phyloP scores from a whole-genome alignment of 2,329 filamentous ascomycete species.

The Capronia americana region DNA sequence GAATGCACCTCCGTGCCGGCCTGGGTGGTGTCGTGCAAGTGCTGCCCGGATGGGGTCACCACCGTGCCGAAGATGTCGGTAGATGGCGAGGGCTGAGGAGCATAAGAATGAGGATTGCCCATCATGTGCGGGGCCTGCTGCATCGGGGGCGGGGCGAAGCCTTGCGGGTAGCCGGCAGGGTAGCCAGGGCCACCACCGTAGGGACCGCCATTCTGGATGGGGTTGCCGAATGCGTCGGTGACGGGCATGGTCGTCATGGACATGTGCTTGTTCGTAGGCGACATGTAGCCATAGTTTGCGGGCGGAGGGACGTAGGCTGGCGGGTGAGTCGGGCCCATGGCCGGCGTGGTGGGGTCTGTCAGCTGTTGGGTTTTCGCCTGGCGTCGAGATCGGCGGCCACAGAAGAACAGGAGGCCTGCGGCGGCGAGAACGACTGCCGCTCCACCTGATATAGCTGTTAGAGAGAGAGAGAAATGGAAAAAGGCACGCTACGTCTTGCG shows the following conservation, averaged over 20 bases:
- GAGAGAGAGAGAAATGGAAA: not conserved
- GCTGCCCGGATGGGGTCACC: not conserved
- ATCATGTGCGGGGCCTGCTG: conserved; percentile 7
- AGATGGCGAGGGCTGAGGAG: conserved; percentile 7
- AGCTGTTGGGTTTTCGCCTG: not conserved
- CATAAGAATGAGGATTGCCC: not conserved
- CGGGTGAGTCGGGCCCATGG: conserved; percentile 15
- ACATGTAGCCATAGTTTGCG: conserved; percentile 22
- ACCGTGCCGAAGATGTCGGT: conserved; percentile 24
- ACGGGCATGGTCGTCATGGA: conserved; percentile 14
- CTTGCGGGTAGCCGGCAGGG: not conserved
- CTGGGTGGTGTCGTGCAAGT: not conserved
- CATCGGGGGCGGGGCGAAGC: conserved; percentile 10
- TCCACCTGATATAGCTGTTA: conserved; percentile 15
- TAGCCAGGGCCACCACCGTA: not conserved
- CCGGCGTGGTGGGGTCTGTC: not conserved
- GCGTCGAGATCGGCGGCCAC: conserved; percentile 24
- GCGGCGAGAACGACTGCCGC: conserved; percentile 21
- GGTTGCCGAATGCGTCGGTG: conserved; percentile 29
- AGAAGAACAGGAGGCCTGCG: conserved; percentile 24
- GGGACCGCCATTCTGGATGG: conserved; percentile 7
- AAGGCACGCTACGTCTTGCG: not conserved
- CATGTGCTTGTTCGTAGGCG: conserved; percentile 25
- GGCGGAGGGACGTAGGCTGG: conserved; percentile 22
- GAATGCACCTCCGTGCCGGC: conserved; percentile 4